Evolutionary conservation across 1,139 yeast species (phyloP), one percentile per base, ranked within the genome.

Genomic region (Groenewaldozyma auringiensis): DNA sequence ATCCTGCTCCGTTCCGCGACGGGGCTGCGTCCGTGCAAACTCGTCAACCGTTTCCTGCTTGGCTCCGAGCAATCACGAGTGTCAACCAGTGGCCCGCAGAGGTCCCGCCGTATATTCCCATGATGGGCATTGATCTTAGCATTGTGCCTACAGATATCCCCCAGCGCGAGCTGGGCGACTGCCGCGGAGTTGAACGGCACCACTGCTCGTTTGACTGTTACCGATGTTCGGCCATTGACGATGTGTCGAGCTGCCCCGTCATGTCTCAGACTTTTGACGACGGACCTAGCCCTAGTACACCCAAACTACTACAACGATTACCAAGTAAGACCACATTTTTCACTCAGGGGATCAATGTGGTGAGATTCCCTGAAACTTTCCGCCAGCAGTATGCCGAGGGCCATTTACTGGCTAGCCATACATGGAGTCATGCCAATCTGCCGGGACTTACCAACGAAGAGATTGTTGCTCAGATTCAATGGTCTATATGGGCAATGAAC

Each of bases 401-500:
- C 18, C 96, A 92, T 62, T 66, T 88, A 33, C 68, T 88, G 61
- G 97, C 86, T 1, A 76, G 89, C 0, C 98, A 89, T 63, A 87
- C 96, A 1, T 89, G 96, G 96, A 80, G 92, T 3, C 97, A 89
- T 66, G 79, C 81, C 48, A 85, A 82, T 56, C 71, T 89, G 50
- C 96, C 97, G 1, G 67, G 80, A 1, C 69, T 89, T 48, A 64
- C 78, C 16, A 87, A 87, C 61, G 92, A 86, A 63, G 76, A 86
- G 51, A 78, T 89, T 18, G 79, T 84, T 49, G 95, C 96, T 0
- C 96, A 89, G 62, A 68, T 89, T 41, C 82, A 89, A 65, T 89
- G 97, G 98, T 83, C 94, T 1, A 79, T 88, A 34, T 89, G 97
- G 97, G 96, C 96, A 3, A 86, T 88, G 94, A 88, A 92, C 66